Conservation (phyloP, 306 rosid species). For the Vigna reflexopilosa region DNA sequence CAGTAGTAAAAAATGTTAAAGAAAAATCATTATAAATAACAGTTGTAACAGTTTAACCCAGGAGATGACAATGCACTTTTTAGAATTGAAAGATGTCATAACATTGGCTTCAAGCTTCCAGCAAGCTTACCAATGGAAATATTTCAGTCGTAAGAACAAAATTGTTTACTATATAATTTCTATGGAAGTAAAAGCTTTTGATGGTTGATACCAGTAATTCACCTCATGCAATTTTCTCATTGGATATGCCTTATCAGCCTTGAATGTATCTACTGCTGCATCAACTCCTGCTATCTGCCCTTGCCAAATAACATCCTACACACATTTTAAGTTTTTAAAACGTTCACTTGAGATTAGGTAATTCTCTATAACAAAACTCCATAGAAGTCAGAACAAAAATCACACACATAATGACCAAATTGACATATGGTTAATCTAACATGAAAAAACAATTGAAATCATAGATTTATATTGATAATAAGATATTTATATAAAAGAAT, state of each 20-base stretch:
- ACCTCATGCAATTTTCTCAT: slow-evolving; percentile 76
- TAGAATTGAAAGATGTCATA: slow-evolving; percentile 18
- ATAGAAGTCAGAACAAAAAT: slow-evolving; percentile 35
- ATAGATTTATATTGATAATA: slow-evolving; percentile 33
- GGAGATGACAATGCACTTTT: slow-evolving; percentile 27
- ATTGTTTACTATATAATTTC: slow-evolving; percentile 35
- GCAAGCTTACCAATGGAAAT: slow-evolving; percentile 38
- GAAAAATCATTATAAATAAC: slow-evolving; percentile 22
- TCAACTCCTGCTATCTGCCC: slow-evolving; percentile 84
- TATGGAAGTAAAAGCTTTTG: slow-evolving; percentile 10
- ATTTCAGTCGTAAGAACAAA: slow-evolving; percentile 27
- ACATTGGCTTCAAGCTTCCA: slow-evolving; percentile 31
- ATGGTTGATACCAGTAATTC: slow-evolving; percentile 41
- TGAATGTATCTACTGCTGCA: slow-evolving; percentile 78
- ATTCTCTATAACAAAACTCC: slow-evolving; percentile 14
- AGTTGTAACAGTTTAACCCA: slow-evolving; percentile 8
- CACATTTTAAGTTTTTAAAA: slow-evolving; percentile 33
- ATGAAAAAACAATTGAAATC: slow-evolving; percentile 31
- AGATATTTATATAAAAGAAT: slow-evolving; percentile 11
- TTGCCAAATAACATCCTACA: slow-evolving; percentile 94
- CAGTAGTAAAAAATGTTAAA: slow-evolving; percentile 52
- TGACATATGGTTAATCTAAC: slow-evolving; percentile 33
- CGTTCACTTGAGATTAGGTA: slow-evolving; percentile 29
- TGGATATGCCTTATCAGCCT: slow-evolving; percentile 87
- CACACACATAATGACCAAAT: slow-evolving; percentile 5